phyloP scores from a whole-genome alignment of 306 rosid species.

The Vigna trinervia region DNA sequence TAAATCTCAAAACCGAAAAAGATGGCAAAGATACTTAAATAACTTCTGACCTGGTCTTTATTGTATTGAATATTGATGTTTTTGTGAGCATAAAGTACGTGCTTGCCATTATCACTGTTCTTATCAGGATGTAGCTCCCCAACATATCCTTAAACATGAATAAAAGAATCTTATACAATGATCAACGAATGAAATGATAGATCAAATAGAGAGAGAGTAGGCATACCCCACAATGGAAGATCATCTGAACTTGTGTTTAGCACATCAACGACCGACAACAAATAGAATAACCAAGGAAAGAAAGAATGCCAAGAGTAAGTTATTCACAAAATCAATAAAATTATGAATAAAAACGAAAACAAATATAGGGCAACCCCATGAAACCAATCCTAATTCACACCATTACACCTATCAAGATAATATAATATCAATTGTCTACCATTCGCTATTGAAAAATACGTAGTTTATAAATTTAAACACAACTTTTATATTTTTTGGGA shows the following conservation, averaged over 20 bases:
- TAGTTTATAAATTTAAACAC: neutral
- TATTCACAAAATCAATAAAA: conserved; percentile 27
- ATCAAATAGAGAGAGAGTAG: conserved; percentile 26
- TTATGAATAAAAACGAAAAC: neutral
- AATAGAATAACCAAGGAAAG: conserved; percentile 43
- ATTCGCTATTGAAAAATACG: conserved; percentile 12
- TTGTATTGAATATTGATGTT: conserved; percentile 74
- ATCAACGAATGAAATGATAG: conserved; percentile 40
- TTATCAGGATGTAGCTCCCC: conserved; percentile 86
- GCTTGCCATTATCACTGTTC: conserved; percentile 81
- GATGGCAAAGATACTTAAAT: conserved; percentile 37
- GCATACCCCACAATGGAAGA: conserved; percentile 97
- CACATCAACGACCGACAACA: conserved; percentile 51
- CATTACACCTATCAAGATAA: conserved; percentile 33
- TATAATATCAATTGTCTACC: conserved; percentile 29
- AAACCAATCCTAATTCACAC: conserved; percentile 9
- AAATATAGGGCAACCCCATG: conserved; percentile 23
- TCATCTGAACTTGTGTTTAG: conserved; percentile 77
- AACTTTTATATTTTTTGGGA: neutral
- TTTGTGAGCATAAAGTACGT: conserved; percentile 89
- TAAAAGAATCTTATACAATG: conserved; percentile 34
- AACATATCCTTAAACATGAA: conserved; percentile 75
- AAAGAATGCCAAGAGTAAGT: conserved; percentile 53
- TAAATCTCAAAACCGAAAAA: conserved; percentile 36
- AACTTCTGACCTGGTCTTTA: conserved; percentile 84